Evolutionary conservation across 2,329 filamentous ascomycete species (phyloP), one percentile per base, ranked within the genome.

Genomic region (Blumeria graminis): DNA sequence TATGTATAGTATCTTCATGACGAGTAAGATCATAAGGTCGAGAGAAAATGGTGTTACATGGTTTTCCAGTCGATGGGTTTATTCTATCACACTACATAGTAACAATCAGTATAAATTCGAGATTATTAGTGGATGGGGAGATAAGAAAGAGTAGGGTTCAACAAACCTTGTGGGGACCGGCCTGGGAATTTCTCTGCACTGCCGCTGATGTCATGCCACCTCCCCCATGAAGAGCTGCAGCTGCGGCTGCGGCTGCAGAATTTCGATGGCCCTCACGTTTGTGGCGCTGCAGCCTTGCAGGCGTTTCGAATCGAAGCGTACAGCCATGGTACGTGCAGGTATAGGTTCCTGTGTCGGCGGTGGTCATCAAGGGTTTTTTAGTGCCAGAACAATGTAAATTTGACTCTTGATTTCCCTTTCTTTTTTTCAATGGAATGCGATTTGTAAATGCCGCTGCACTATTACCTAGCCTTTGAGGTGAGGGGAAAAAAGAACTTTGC

Each of bases 1-100:
- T 95, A 75, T 96, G 92, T 61, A 96, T 96, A 0, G 92, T 96
- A 62, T 95, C 90, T 68, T 98, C 92, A 66, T 98, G 92, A 22
- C 92, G 77, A 0, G 92, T 98, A 55, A 98, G 75, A 69, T 98
- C 92, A 73, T 98, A 98, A 1, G 92, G 92, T 18, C 92, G 76
- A 0, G 90, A 95, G 69, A 98, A 96, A 56, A 94, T 75, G 0
- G 88, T 93, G 67, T 86, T 90, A 76, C 92, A 96, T 0, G 88
- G 84, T 71, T 95, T 95, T 60, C 87, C 86, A 0, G 92, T 96
- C 61, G 86, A 90, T 1, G 90, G 90, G 69, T 96, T 96, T 70
- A 90, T 86, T 62, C 89, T 81, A 65, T 89, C 85, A 69, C 92
- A 98, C 61, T 62, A 57, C 13, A 36, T 28, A 28, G 22, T 28